Evolutionary conservation across 345 rosid species (phyloP), one percentile per base, ranked within the genome.

Genomic region (Salix koriyanagi): DNA sequence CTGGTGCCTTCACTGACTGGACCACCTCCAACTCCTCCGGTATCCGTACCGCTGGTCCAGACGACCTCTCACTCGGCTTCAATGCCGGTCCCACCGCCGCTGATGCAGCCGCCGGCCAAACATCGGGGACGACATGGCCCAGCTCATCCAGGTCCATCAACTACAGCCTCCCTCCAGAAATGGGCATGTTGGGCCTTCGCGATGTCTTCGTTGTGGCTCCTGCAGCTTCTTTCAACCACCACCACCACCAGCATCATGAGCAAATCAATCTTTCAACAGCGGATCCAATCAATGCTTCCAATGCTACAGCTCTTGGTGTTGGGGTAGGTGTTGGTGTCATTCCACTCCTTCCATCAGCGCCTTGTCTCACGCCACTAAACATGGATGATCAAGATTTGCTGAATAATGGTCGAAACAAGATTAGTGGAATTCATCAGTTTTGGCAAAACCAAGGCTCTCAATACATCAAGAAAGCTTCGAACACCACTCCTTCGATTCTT

Each of bases 1-100:
- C 98, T 39, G 97, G 98, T 81, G 97, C 98, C 64, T 93, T 93
- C 75, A 93, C 93, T 37, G 99, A 93, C 84, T 95, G 98, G 99
- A 84, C 90, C 4, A 73, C 90, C 15, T 77, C 94, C 10, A 78
- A 92, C 26, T 77, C 89, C 30, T 75, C 91, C 48, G 83, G 91
- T 54, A 82, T 86, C 71, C 92, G 90, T 23, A 88, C 89, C 23
- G 90, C 89, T 19, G 76, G 79, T 21, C 85, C 93, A 14, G 97
- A 91, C 85, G 98, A 96, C 74, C 95, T 96, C 36, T 96, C 98
- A 6, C 97, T 96, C 81, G 99, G 99, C 81, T 96, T 93, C 85
- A 96, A 90, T 89, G 97, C 95, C 83, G 94, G 89, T 32, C 89
- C 94, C 74, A 15, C 90, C 58, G 79, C 81, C 6, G 83, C 89